Conservation (phyloP, 2,329 filamentous ascomycete genomes). For the Nigrospora osmanthi region DNA sequence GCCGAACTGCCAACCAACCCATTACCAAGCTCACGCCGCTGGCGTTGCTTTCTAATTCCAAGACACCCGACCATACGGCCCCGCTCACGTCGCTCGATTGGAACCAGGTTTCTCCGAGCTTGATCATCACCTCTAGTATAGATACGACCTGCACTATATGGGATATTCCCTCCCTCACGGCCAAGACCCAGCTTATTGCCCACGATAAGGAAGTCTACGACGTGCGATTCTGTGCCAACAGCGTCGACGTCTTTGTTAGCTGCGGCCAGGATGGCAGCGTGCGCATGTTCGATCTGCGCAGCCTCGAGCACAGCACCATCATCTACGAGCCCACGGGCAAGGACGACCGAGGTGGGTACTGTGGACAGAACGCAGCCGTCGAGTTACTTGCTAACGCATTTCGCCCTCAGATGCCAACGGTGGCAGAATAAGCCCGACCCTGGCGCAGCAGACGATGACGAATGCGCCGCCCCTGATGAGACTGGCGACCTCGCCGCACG, state of each 20-base stretch:
- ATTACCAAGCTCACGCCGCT: conserved; percentile 82
- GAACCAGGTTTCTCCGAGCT: conserved; percentile 93
- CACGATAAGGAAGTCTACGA: conserved; percentile 99
- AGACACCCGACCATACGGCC: conserved; percentile 95
- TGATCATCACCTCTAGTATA: conserved; percentile 98
- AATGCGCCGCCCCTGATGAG: conserved; percentile 72
- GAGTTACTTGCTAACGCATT: conserved; percentile 1
- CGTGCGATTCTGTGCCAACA: conserved; percentile 95
- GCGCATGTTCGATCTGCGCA: conserved; percentile 95
- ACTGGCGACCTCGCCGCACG: conserved; percentile 85
- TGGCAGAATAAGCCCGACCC: conserved; percentile 63
- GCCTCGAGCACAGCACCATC: conserved; percentile 95
- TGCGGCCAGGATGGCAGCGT: conserved; percentile 97
- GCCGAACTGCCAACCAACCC: conserved; percentile 48
- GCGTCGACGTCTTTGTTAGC: conserved; percentile 96
- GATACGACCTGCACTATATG: conserved; percentile 99
- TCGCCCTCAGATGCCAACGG: conserved; percentile 39
- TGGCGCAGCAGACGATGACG: conserved; percentile 69
- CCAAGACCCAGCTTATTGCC: conserved; percentile 95
- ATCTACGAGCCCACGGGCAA: conserved; percentile 97
- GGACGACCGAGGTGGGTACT: conserved; percentile 53
- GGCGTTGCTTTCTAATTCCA: conserved; percentile 91
- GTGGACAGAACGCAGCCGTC: not conserved
- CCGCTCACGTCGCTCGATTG: conserved; percentile 94
- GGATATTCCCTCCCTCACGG: conserved; percentile 96